A percentile compares a stretch with the other conserved stretches of the same genome.
Evolutionary conservation across 164 flowering plant species (phyloP).

Genomic region (Dillenia suffruticosa): DNA sequence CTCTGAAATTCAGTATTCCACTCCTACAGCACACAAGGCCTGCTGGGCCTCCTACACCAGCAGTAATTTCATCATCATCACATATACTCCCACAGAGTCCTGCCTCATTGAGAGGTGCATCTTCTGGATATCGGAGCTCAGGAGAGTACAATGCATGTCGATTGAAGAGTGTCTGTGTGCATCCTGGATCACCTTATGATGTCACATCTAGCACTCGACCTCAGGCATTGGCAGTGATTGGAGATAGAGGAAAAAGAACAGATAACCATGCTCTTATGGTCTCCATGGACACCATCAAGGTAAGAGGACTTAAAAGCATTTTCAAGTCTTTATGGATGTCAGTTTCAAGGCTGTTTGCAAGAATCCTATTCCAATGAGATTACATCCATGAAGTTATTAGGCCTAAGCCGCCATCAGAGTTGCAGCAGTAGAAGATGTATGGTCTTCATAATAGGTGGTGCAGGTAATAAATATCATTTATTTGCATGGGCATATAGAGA

Average conservation of each 20-base stretch:
- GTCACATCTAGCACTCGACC: slow-evolving; percentile 31
- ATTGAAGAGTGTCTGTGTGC: slow-evolving; percentile 50
- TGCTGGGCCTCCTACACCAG: slow-evolving; percentile 28
- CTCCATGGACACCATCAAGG: slow-evolving; percentile 55
- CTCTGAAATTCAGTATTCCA: neutral
- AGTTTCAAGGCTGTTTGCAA: too few species aligned
- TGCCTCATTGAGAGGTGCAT: slow-evolving; percentile 47
- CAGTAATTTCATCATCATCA: slow-evolving; percentile 33
- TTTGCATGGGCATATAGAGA: too few species aligned
- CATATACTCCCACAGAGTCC: slow-evolving; percentile 45
- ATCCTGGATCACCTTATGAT: slow-evolving; percentile 49
- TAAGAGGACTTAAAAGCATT: slow-evolving; percentile 6
- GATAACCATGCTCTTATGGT: slow-evolving; percentile 44
- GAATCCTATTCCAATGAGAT: too few species aligned
- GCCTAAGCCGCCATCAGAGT: too few species aligned
- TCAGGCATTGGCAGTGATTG: slow-evolving; percentile 37
- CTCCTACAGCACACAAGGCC: slow-evolving; percentile 49
- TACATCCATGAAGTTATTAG: too few species aligned
- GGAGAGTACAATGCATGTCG: slow-evolving; percentile 46
- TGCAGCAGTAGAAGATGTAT: too few species aligned
- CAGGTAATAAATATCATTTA: too few species aligned
- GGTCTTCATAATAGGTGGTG: too few species aligned
- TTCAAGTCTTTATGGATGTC: too few species aligned
- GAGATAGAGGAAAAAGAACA: slow-evolving; percentile 40
- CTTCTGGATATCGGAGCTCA: slow-evolving; percentile 42